Base-by-base conservation (phyloP, 257 asterid genomes). In the Salvia rosmarinus region DNA sequence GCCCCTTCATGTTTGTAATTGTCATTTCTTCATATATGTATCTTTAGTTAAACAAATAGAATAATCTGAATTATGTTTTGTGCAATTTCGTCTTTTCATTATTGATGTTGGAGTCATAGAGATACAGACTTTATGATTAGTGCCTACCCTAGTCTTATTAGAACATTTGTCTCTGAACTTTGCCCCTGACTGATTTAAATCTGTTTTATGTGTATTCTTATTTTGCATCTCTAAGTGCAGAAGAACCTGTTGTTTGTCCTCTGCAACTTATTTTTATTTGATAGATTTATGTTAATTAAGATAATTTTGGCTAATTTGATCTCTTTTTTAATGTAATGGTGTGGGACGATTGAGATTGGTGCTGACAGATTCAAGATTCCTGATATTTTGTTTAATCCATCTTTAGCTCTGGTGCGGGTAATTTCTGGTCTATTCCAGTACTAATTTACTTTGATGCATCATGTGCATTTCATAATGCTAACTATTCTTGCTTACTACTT, bases 301-400 rank as follows among this genome's bases (percentile, higher is more conserved):
- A n/a, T n/a, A n/a, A n/a, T n/a, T n/a, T n/a, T n/a, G n/a, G n/a
- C 61, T 65, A 44, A 44, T 50, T 40, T 66, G n/a, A 43, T 56
- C 67, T 32, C 6, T 34, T 43, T 32, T 42, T 42, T 43, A 19
- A 16, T 70, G 42, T 58, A 40, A 66, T 80, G 47, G 63, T 49
- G 74, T 84, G 91, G 99, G 88, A 89, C 89, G 0, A 91, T 95
- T 71, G 99, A 95, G 78, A 90, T 95, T 57, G 98, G 99, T 68
- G 97, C 96, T n/a, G 98, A 95, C 89, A 95, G 95, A 85, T 95
- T 91, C 85, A 91, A 91, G 89, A 84, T 82, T 73, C 99, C 99
- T 71, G 99, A 95, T 75, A 84, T 95, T 63, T 81, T 95, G 58
- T 95, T 95, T 79, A 95, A 95, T 81, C 99, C 99, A 64, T 80